A percentile compares a stretch with the other conserved stretches of the same genome.
Evolutionary conservation across 1,284 basidiomycete species (phyloP).

Genomic region (Trametes versicolor): DNA sequence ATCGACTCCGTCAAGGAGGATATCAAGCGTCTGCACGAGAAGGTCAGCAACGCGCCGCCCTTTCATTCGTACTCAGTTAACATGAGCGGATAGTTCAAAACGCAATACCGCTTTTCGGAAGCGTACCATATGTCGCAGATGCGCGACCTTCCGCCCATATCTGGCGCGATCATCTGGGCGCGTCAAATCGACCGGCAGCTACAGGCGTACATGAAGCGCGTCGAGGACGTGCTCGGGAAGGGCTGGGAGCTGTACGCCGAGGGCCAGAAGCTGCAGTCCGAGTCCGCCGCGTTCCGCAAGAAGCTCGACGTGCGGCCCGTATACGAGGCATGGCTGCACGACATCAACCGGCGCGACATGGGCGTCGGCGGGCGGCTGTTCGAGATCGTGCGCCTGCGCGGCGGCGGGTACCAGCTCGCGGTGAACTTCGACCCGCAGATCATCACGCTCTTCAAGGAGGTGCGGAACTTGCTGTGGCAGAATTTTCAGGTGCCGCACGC

Average conservation of each 20-base stretch:
- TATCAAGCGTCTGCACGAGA: constrained; percentile 94
- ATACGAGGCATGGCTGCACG: constrained; percentile 96
- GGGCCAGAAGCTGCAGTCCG: constrained; percentile 95
- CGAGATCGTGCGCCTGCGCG: constrained; percentile 88
- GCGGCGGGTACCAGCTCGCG: constrained; percentile 86
- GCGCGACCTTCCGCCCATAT: constrained; percentile 96
- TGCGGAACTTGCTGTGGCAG: constrained; percentile 95
- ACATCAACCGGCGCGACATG: constrained; percentile 93
- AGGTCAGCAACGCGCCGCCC: constrained; percentile 55
- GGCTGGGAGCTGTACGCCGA: constrained; percentile 99
- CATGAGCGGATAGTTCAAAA: constrained; percentile 74
- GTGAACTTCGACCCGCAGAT: constrained; percentile 99
- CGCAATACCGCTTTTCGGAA: constrained; percentile 94
- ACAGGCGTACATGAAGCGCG: constrained; percentile 98
- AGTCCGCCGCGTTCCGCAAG: constrained; percentile 91
- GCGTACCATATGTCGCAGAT: constrained; percentile 99
- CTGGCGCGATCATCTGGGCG: constrained; percentile 98
- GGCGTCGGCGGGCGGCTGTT: constrained; percentile 96
- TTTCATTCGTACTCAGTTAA: background rate
- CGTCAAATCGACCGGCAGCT: constrained; percentile 98
- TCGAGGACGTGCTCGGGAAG: constrained; percentile 97
- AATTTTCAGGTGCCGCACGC: constrained; percentile 96
- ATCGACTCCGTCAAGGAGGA: constrained; percentile 99
- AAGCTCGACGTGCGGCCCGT: constrained; percentile 96
- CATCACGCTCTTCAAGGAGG: constrained; percentile 98